Percentiles rank a stretch among this genome's conserved stretches.
phyloP scores from a whole-genome alignment of 352 stramenopile genomes.

The Pythium biforme region DNA sequence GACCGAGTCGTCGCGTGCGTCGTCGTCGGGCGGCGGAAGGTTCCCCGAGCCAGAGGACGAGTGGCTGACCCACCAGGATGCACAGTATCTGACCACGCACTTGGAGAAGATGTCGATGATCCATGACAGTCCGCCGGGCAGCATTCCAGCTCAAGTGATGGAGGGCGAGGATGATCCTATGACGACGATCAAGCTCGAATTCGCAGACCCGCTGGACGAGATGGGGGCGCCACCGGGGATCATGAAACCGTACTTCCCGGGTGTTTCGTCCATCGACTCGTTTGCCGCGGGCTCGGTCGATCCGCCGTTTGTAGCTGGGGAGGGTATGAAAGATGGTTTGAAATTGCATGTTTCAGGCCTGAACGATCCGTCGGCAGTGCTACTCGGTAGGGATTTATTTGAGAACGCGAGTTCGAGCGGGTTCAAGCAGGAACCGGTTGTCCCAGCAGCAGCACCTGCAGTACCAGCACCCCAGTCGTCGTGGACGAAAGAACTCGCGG shows the following conservation, averaged over 20 bases:
- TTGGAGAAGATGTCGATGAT: conserved; percentile 70
- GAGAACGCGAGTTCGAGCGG: not conserved
- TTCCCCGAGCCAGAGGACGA: conserved; percentile 13
- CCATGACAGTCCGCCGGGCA: conserved; percentile 20
- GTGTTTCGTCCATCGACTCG: conserved; percentile 21
- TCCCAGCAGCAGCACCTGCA: not conserved
- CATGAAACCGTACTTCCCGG: conserved; percentile 16
- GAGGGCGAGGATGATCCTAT: not conserved
- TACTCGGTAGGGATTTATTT: conserved; percentile 9
- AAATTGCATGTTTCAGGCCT: conserved; percentile 23
- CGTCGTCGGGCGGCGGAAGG: not conserved
- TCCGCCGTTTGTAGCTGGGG: conserved; percentile 13
- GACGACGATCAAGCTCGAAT: conserved; percentile 16
- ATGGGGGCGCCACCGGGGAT: not conserved
- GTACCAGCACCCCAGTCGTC: not conserved
- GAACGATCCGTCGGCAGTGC: conserved; percentile 2
- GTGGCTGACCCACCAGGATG: conserved; percentile 28
- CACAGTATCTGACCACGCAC: conserved; percentile 51
- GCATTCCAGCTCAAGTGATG: not conserved
- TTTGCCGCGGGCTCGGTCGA: conserved; percentile 13
- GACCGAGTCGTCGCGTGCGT: conserved; percentile 7
- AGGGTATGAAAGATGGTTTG: conserved; percentile 27
- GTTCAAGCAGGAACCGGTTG: conserved; percentile 19
- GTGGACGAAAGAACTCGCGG: conserved; percentile 20
- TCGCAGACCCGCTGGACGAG: not conserved